phyloP scores from a whole-genome alignment of 2,329 filamentous ascomycete genomes.

The Thelonectria blattea region DNA sequence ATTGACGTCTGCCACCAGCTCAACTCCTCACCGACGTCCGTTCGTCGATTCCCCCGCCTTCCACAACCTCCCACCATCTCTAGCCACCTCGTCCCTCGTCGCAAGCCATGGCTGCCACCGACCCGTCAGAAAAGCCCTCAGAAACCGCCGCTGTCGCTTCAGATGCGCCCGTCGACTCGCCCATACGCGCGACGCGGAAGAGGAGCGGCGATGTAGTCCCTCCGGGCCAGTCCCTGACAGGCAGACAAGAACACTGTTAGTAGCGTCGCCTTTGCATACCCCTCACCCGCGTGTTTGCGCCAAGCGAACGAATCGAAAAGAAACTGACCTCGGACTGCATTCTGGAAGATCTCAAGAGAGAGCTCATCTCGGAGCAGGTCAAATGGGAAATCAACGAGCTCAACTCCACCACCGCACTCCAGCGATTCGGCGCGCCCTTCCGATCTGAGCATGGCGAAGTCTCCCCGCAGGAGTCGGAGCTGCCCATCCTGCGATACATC shows the following conservation, averaged over 20 bases:
- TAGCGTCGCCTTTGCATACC: conserved; percentile 21
- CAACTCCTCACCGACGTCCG: background rate
- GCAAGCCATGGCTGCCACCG: conserved; percentile 39
- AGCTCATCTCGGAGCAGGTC: conserved; percentile 90
- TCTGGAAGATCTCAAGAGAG: conserved; percentile 80
- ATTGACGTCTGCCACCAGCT: conserved; percentile 15
- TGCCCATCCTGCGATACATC: conserved; percentile 93
- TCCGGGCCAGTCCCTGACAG: conserved; percentile 69
- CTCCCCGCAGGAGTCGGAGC: conserved; percentile 88
- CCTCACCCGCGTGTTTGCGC: background rate
- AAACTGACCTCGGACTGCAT: conserved; percentile 21
- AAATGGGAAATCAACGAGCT: conserved; percentile 90
- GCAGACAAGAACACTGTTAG: conserved; percentile 97
- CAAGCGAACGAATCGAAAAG: background rate
- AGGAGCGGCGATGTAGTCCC: conserved; percentile 42
- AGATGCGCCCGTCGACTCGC: conserved; percentile 32
- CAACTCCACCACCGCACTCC: conserved; percentile 91
- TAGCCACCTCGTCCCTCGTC: background rate
- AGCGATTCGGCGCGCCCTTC: conserved; percentile 95
- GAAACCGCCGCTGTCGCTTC: conserved; percentile 27
- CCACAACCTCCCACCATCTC: background rate
- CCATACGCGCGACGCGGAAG: conserved; percentile 37
- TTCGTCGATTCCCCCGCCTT: background rate
- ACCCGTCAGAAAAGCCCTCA: conserved; percentile 35
- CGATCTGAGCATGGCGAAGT: conserved; percentile 91